A percentile compares a stretch with the other conserved stretches of the same genome.
These are phyloP conservation scores for Gilbertella persicaria DNA, from an alignment of 371 early-diverging fungal species.

Conservation along the genomic window DNA sequence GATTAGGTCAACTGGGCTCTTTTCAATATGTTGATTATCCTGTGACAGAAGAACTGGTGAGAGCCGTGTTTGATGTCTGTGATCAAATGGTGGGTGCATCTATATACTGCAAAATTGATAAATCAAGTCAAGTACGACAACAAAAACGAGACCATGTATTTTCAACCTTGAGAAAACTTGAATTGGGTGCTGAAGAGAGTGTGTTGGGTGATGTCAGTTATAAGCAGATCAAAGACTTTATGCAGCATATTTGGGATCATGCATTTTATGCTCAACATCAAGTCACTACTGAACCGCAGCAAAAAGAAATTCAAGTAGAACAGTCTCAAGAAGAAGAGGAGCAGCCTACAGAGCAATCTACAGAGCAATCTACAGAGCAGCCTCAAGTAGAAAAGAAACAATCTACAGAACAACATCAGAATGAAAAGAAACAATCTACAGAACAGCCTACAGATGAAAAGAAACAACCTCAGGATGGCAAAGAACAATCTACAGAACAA, in stretches of 20 bases:
- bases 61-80: conserved; percentile 26
- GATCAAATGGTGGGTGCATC: conserved; percentile 41
- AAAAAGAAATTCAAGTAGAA: background rate
- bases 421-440: background rate
- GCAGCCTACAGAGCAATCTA: background rate
- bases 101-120: conserved; percentile 26
- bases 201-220: conserved; percentile 23
- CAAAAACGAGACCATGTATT: conserved; percentile 19
- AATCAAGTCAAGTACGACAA: conserved; percentile 5
- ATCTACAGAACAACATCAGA: background rate
- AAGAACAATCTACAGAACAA: background rate
- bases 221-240: conserved; percentile 26
- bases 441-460: background rate
- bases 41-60: conserved; percentile 9
- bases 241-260: conserved; percentile 30
- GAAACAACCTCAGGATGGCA: background rate
- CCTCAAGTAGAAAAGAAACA: background rate
- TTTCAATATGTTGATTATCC: conserved; percentile 25
- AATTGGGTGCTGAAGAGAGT: conserved; percentile 19
- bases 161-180: conserved; percentile 29
- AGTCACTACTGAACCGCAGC: background rate
- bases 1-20: conserved; percentile 40
- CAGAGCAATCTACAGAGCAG: background rate
- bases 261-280: conserved; percentile 7
- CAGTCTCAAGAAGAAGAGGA: background rate